These are phyloP conservation scores for Trapa bicornis DNA, from an alignment of 345 rosid species.

Conservation along the genomic window DNA sequence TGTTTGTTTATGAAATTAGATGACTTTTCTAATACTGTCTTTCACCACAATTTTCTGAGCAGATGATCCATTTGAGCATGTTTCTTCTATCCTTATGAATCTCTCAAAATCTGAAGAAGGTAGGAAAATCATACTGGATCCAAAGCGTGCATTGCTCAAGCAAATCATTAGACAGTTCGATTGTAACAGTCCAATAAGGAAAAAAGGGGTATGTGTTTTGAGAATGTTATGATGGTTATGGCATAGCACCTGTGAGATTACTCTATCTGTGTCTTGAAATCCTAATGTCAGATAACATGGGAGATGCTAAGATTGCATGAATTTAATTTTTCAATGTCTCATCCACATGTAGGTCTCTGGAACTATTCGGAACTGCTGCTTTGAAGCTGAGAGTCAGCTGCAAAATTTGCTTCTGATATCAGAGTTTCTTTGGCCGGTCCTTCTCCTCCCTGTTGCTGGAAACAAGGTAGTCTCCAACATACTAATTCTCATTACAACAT, in stretches of 20 bases:
- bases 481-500: not conserved
- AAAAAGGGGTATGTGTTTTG: conserved; percentile 62
- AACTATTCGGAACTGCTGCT: conserved; percentile 76
- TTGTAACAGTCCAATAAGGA: conserved; percentile 50
- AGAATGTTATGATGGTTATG: conserved; percentile 2
- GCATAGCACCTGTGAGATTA: not conserved
- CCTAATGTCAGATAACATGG: not conserved
- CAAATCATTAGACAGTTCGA: conserved; percentile 78
- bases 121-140: conserved; percentile 63
- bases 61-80: conserved; percentile 93
- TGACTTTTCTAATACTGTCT: not conserved
- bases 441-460: conserved; percentile 90
- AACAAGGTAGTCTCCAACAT: conserved; percentile 38
- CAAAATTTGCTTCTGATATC: conserved; percentile 69
- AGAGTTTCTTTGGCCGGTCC: conserved; percentile 91
- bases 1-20: not conserved
- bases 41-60: conserved; percentile 3
- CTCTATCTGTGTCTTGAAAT: not conserved
- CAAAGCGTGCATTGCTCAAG: conserved; percentile 65
- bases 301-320: not conserved
- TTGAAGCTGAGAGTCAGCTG: conserved; percentile 81
- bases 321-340: not conserved
- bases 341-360: conserved; percentile 52
- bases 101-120: conserved; percentile 77
- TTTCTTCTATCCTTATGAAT: conserved; percentile 83